These are phyloP conservation scores for Cercospora sp. DNA, from an alignment of 2,329 filamentous ascomycete species.

Conservation along the genomic window DNA sequence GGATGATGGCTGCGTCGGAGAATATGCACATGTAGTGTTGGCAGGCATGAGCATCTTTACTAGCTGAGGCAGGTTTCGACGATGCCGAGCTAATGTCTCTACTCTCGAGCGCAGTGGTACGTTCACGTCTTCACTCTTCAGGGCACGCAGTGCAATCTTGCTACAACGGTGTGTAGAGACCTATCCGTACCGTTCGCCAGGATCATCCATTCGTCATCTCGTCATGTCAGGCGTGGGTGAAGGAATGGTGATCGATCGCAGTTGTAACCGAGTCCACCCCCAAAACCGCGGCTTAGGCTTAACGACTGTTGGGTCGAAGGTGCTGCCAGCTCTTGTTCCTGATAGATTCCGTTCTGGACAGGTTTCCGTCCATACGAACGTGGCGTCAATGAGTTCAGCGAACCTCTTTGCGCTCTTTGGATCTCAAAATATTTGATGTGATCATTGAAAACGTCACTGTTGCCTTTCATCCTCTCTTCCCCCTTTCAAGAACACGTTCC, in stretches of 20 bases:
- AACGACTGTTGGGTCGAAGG: not conserved
- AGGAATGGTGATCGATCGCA: not conserved
- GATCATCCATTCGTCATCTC: not conserved
- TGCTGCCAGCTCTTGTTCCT: not conserved
- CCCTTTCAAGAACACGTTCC: conserved; percentile 28
- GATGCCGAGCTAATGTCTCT: not conserved
- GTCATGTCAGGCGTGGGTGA: not conserved
- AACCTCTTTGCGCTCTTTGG: not conserved
- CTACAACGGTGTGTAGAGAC: not conserved
- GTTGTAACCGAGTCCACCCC: not conserved
- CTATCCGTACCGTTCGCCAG: not conserved
- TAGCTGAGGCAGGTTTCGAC: not conserved
- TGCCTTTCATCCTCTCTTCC: conserved; percentile 16
- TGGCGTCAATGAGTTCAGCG: not conserved
- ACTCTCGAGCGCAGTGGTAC: not conserved
- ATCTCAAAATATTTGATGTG: not conserved
- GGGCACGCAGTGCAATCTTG: not conserved
- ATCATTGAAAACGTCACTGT: not conserved
- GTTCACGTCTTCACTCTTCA: not conserved
- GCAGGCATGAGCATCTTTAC: not conserved
- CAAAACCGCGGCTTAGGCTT: not conserved
- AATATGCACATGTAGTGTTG: not conserved
- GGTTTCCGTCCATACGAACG: not conserved
- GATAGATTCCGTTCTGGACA: not conserved
- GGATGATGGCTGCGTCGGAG: not conserved